Base-by-base conservation (phyloP, 176 grass and related monocot genomes). In the Canna indica region DNA sequence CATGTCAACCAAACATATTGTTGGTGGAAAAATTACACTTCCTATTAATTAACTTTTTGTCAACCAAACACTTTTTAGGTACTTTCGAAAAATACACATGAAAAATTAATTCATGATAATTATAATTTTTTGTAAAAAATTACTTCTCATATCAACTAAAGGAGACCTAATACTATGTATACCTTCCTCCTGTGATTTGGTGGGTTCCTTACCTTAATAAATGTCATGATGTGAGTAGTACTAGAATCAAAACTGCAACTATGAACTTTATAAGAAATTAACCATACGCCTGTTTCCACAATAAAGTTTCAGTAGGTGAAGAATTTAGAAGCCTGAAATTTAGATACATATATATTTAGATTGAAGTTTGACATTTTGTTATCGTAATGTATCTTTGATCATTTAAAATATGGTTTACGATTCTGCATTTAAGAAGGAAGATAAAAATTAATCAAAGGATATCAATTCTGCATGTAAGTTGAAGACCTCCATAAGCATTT, bases 281-380 rank as follows among this genome's bases (percentile, higher is more conserved):
- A 46, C 73, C 41, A 76, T 53, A 66, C 34, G 39, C 59, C 73
- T 75, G 44, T 50, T 50, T 59, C 20, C 29, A 50, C 13, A 10
- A 6, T 16, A 36, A 65, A 76, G 17, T 33, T 3, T 22, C 35
- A 18, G 6, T 10, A 22, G 35, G 1, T 4, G 22, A 54, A 3
- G n/a, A 14, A 65, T 36, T 6, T 11, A 11, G 18, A n/a, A 54
- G 15, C 5, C 1, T 54, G 16, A 54, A 24, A n/a, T n/a, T n/a
- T 4, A 7, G 15, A 12, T 3, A 14, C 7, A 46, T 7, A 14
- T 12, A 46, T 46, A 7, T 25, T 1, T n/a, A n/a, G 2, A 30
- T 24, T 7, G 22, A 28, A 28, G 56, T 7, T 17, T 30, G 14
- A 60, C 58, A 25, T 60, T 60, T 30, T 60, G 25, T 28, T 60